Evolutionary conservation across 179 eudicot genomes (phyloP), one percentile per base, ranked within the genome.

Genomic region (Spinacia oleracea): DNA sequence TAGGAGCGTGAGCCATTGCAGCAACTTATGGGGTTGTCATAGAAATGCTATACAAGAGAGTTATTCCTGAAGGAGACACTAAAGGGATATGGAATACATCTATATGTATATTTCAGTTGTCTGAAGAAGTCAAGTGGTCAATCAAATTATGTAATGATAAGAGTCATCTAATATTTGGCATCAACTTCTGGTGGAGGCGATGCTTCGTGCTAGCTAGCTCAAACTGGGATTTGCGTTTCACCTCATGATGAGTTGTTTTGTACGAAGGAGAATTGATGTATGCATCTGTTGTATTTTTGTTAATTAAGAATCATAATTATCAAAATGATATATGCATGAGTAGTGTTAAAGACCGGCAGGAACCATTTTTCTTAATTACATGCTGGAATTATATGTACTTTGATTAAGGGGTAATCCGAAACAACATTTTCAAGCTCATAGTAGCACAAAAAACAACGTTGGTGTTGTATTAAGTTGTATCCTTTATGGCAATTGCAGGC

Each of bases 1-100:
- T 86, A 93, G 98, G 98, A 43, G 88, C 85, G 80, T 87, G 90
- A 66, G 88, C 91, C 0, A 84, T 90, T 0, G 91, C 90, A 66
- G 97, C 90, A 31, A 87, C 90, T 56, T 97, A 95, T 79, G 97
- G 98, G 14, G 97, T 91, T 56, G 85, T 87, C n/a, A 91, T 93
- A 9, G 83, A 89, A 87, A 74, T 92, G 31, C 86, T 95, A n/a
- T 88, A 85, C 10, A 86, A 77, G 78, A 84, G 90, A 79, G 93
- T 90, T 79, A 79, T 81, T 5, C 81, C 89, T 10, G 85, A 18
- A 51, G 81, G 81, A 16, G 68, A 79, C 58, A 25, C 75, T 5
- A 78, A 63, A 58, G 80, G 91, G 50, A 74, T 93, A 72, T 77
- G 71, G 69, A 95, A 93, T 79, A 85, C 94, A 4, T 95, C 97